phyloP scores from a whole-genome alignment of 257 asterid species.

The Solanum tarijense region DNA sequence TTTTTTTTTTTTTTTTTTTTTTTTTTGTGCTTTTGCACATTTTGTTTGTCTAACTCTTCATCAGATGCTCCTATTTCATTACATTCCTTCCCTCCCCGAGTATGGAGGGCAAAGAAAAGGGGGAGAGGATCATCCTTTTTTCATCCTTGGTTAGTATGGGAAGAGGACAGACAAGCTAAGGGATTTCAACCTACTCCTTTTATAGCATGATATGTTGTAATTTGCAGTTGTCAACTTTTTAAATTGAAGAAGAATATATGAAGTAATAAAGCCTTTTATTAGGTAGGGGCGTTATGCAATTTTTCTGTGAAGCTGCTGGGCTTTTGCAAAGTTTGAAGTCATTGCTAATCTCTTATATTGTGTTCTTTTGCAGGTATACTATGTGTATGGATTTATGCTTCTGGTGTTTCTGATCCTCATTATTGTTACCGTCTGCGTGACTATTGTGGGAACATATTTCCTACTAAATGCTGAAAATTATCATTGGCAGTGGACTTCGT shows the following conservation, averaged over 20 bases:
- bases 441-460: constrained; percentile 56
- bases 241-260: not conserved
- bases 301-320: not conserved
- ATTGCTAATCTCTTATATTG: not conserved
- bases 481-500: constrained; percentile 75
- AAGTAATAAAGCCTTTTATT: not conserved
- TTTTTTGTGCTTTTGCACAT: not conserved
- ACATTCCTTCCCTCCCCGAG: not conserved
- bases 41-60: not conserved
- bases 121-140: not conserved
- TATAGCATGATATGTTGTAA: not conserved
- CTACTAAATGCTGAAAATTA: constrained; percentile 63
- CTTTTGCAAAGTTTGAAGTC: not conserved
- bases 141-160: not conserved
- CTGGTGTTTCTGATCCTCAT: constrained; percentile 52
- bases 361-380: constrained; percentile 40
- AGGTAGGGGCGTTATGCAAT: not conserved
- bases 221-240: not conserved
- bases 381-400: constrained; percentile 62
- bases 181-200: not conserved
- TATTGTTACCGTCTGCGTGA: constrained; percentile 55
- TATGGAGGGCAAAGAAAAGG: not conserved
- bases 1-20: no score
- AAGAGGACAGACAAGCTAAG: not conserved
- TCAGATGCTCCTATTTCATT: not conserved